Evolutionary conservation across 768 basidiomycete genomes (phyloP).

Genomic region (Inosperma sp.): DNA sequence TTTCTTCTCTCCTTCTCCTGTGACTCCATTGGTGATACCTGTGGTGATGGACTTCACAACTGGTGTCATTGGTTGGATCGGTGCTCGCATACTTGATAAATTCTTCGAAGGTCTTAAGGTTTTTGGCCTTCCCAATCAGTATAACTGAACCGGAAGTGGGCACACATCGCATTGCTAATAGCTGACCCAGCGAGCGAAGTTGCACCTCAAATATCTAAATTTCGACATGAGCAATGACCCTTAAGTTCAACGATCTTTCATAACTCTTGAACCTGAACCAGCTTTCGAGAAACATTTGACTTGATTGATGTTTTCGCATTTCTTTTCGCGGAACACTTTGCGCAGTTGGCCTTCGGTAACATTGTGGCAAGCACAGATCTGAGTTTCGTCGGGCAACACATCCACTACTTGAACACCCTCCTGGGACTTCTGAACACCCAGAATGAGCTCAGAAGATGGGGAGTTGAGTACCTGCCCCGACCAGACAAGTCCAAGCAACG

Average conservation of each 20-base stretch:
- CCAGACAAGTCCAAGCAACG: constrained; percentile 57
- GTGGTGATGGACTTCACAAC: constrained; percentile 76
- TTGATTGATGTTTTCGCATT: constrained; percentile 5
- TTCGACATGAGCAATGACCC: too few species aligned
- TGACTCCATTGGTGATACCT: too few species aligned
- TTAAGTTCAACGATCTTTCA: too few species aligned
- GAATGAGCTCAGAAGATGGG: constrained; percentile 45
- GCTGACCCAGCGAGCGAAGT: constrained; percentile 63
- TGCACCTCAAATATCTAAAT: constrained; percentile 32
- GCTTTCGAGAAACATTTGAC: constrained; percentile 41
- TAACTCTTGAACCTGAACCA: constrained; percentile 29
- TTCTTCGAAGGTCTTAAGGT: constrained; percentile 49
- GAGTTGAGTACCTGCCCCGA: constrained; percentile 3
- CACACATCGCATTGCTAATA: constrained; percentile 56
- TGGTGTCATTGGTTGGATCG: constrained; percentile 43
- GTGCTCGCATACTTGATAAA: constrained; percentile 48
- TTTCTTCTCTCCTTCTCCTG: too few species aligned
- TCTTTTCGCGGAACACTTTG: constrained; percentile 1
- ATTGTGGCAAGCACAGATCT: constrained; percentile 67
- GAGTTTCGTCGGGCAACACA: constrained; percentile 46
- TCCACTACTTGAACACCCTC: constrained; percentile 30
- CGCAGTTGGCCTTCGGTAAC: constrained; percentile 47
- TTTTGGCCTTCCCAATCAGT: constrained; percentile 64
- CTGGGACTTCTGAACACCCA: constrained; percentile 41
- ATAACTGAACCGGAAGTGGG: constrained; percentile 60